Evolutionary conservation across 257 asterid species (phyloP).

Genomic region (Nicotiana obtusifolia): DNA sequence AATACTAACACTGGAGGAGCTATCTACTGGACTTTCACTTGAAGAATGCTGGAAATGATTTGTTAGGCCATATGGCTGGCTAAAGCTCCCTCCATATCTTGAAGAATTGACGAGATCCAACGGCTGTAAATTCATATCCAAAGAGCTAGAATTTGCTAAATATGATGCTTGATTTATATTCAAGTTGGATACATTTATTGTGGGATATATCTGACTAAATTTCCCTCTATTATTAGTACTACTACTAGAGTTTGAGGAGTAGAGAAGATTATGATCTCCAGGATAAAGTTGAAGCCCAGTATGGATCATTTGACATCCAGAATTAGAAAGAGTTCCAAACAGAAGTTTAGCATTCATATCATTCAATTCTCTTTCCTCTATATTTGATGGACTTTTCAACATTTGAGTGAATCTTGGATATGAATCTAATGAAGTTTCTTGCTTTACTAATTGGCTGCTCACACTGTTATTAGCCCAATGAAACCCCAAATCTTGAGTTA

Average conservation of each 20-base stretch:
- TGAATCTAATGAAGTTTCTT: slow-evolving; percentile 34
- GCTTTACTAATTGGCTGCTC: slow-evolving; percentile 25
- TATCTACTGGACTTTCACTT: slow-evolving; percentile 29
- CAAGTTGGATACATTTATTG: slow-evolving; percentile 33
- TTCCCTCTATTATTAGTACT: slow-evolving; percentile 19
- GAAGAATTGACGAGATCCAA: slow-evolving; percentile 67
- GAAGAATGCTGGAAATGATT: slow-evolving; percentile 39
- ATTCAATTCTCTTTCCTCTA: slow-evolving; percentile 21
- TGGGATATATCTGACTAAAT: slow-evolving; percentile 50
- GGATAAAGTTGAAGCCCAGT: slow-evolving; percentile 17
- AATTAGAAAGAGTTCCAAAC: slow-evolving; percentile 34
- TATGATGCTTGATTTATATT: slow-evolving; percentile 21
- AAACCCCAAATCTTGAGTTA: slow-evolving; percentile 45
- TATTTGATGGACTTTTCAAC: slow-evolving; percentile 30
- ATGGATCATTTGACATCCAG: not conserved
- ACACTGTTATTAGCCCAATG: slow-evolving; percentile 27
- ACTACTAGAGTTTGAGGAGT: slow-evolving; percentile 5
- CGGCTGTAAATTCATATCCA: slow-evolving; percentile 55
- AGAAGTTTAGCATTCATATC: slow-evolving; percentile 33
- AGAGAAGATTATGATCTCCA: slow-evolving; percentile 12
- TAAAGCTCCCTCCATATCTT: slow-evolving; percentile 35
- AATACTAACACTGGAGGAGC: slow-evolving; percentile 39
- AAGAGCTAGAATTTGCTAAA: slow-evolving; percentile 15
- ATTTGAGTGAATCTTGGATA: slow-evolving; percentile 37
- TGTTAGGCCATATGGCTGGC: slow-evolving; percentile 20